A percentile compares a stretch with the other conserved stretches of the same genome.
phyloP scores from a whole-genome alignment of 495 filamentous ascomycete species.

The Podospora anserina region DNA sequence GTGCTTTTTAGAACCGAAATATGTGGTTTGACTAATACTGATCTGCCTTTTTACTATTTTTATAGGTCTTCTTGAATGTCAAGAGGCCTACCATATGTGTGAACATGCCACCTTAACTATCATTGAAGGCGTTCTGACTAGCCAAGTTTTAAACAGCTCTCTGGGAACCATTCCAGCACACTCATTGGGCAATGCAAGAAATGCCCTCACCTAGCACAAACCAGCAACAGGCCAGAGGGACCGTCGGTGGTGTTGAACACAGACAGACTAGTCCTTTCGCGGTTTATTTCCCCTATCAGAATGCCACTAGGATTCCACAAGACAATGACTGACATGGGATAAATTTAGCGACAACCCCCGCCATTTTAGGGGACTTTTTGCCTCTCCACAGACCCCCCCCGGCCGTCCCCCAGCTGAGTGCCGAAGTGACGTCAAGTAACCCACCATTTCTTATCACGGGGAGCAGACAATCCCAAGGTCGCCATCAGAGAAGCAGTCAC shows the following conservation, averaged over 20 bases:
- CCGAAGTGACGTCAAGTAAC: neutral
- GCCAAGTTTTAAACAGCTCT: neutral
- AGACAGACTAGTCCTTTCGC: neutral
- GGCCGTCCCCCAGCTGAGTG: neutral
- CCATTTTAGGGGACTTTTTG: neutral
- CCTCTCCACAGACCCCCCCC: neutral
- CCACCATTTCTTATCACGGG: neutral
- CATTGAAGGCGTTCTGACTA: no score
- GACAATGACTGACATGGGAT: neutral
- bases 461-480: no score
- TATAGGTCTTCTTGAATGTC: no score
- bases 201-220: neutral
- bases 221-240: neutral
- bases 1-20: no score
- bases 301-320: neutral
- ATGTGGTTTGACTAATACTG: no score
- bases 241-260: neutral
- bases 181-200: neutral
- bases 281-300: neutral
- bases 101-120: no score
- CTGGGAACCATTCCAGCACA: neutral
- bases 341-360: neutral
- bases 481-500: neutral
- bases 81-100: no score
- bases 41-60: no score